Base-by-base conservation (phyloP, 148 eudicot species). In the Nyssa sinensis region DNA sequence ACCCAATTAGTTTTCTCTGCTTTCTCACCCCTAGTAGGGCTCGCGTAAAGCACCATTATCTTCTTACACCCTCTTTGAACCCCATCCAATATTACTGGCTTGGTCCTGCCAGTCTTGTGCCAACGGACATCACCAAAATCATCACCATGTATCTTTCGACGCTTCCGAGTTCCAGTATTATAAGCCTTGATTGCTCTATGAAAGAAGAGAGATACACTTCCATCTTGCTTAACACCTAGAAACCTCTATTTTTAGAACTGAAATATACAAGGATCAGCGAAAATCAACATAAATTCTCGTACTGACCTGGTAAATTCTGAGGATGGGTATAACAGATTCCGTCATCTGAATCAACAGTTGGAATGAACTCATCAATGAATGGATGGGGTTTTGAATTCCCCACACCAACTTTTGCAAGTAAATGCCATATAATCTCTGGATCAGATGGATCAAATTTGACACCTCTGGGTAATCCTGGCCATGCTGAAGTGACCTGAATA, bases 391-490 rank as follows among this genome's bases (percentile, higher is more conserved):
- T 79, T 64, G 64, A 76, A 74, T 80, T 64, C 60, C 72, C 84
- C 68, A 62, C 69, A 6, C 91, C 94, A 79, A 73, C 77, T 86
- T 96, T 89, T 21, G 93, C 94, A 49, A 83, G 89, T 76, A 93
- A 86, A 80, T 96, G 97, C 82, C 90, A 90, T 53, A 91, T 83
- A 63, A 91, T 89, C 81, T 96, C 99, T 80, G 85, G 98, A 72
- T 96, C 99, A 72, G 98, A 78, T 13, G 99, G 99, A 82, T 96
- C 99, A 73, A 96, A 96, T 81, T 96, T 96, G 59, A 93, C 99
- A 11, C 99, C 98, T 76, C 84, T 85, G 3, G 99, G 99, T 69
- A 95, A 83, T 76, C 99, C 98, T 23, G 99, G 98, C 98, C 99
- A 96, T 62, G 84, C 93, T 61, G 86, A 89, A 65, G 81, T 78